These are phyloP conservation scores for Cystobasidium onofrii DNA, from an alignment of 768 basidiomycete genomes.

Conservation along the genomic window DNA sequence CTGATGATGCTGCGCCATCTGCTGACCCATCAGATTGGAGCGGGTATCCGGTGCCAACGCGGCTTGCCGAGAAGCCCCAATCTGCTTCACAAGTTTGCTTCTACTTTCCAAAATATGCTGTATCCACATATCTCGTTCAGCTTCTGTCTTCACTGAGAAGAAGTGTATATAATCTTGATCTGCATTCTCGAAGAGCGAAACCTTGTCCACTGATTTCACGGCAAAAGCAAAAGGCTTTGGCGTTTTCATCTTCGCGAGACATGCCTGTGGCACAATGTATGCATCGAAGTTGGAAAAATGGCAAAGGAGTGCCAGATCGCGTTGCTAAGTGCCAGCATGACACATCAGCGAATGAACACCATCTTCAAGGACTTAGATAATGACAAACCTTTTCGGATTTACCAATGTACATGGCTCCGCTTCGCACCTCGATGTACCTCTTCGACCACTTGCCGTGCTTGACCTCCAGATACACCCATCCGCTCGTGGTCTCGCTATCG, in stretches of 20 bases:
- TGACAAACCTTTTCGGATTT: slow-evolving; percentile 74
- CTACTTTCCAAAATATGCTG: slow-evolving; percentile 72
- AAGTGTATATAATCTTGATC: slow-evolving; percentile 72
- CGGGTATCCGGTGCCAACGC: background rate
- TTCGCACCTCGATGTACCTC: slow-evolving; percentile 75
- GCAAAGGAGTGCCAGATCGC: slow-evolving; percentile 70
- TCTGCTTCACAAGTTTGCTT: slow-evolving; percentile 50
- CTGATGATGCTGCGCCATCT: background rate
- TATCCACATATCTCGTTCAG: slow-evolving; percentile 67
- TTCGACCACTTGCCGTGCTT: slow-evolving; percentile 95
- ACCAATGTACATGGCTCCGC: slow-evolving; percentile 74
- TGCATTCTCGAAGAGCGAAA: slow-evolving; percentile 75
- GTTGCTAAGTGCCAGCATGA: slow-evolving; percentile 6
- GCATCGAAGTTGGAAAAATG: slow-evolving; percentile 82
- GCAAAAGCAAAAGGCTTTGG: slow-evolving; percentile 81
- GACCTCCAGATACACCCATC: slow-evolving; percentile 41
- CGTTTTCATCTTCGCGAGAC: slow-evolving; percentile 53
- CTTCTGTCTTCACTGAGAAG: slow-evolving; percentile 64
- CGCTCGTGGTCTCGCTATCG: slow-evolving; percentile 5
- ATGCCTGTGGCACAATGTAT: slow-evolving; percentile 63
- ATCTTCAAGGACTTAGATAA: background rate
- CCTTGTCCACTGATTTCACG: slow-evolving; percentile 77
- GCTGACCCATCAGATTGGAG: background rate
- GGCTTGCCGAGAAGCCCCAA: background rate
- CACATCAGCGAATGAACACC: no score